Evolutionary conservation across 108 stramenopile species (phyloP), one percentile per base, ranked within the genome.

Genomic region (Skeletonema potamos): DNA sequence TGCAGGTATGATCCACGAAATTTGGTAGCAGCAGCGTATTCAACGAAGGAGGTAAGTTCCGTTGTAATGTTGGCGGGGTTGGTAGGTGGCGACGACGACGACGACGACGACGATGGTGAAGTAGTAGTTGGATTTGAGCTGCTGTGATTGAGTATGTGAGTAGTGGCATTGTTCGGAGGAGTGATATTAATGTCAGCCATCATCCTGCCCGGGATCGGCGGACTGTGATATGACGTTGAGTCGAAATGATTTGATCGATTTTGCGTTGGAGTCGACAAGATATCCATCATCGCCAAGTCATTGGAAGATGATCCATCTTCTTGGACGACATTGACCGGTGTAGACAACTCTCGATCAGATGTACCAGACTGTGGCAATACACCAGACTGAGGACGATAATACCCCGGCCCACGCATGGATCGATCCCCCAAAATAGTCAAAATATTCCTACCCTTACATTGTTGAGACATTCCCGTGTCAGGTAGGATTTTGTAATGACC

Each of bases 1-100:
- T 77, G 68, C 17, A 94, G 64, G 70, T 85, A 94, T n/a, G 79
- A 64, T 13, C 89, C 87, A 44, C 86, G 79, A 65, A 87, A 94
- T 29, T 80, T 67, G 8, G 82, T 77, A 37, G 86, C 82, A 17
- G 78, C 69, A 12, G 44, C 75, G 54, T 94, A 81, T 72, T 94
- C 93, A 0, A 75, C 82, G 68, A 77, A 89, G 55, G 66, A 48
- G n/a, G 55, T 73, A 5, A 94, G 36, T 75, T 91, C 85, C 32
- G 66, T 59, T 5, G 64, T 60, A 24, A 74, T 58, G 18, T 73
- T 34, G 24, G 54, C n/a, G 20, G 66, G 29, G 44, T 29, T 46
- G 9, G 65, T 41, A 2, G 39, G 39, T 41, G 39, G 2, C 10
- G 39, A n/a, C 15, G 37, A 39, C 15, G 37, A 15, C 2, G 39